Base-by-base conservation (phyloP, 78 protist species). In the Isochrysis galbana region DNA sequence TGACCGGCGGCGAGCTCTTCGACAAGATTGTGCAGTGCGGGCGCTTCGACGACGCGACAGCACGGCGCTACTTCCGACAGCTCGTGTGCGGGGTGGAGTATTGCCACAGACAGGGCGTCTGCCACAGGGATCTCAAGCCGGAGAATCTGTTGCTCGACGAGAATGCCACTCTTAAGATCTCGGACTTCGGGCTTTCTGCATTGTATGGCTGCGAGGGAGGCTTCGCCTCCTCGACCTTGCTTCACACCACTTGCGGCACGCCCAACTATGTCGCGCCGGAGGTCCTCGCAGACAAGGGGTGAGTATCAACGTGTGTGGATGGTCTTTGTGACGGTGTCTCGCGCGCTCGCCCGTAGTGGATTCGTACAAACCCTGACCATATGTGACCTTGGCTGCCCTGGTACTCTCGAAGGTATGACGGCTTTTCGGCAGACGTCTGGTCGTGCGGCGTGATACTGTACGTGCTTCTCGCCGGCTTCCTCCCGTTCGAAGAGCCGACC, bases 351-450 rank as follows among this genome's bases (percentile, higher is more conserved):
- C n/a, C n/a, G n/a, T n/a, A n/a, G n/a, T n/a, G n/a, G n/a, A n/a
- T n/a, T n/a, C n/a, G n/a, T n/a, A n/a, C n/a, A n/a, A n/a, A n/a
- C n/a, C n/a, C n/a, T n/a, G n/a, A n/a, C n/a, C n/a, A n/a, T n/a
- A n/a, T n/a, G n/a, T n/a, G n/a, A n/a, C n/a, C n/a, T n/a, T n/a
- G n/a, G n/a, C n/a, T n/a, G n/a, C n/a, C n/a, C n/a, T n/a, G n/a
- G n/a, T n/a, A n/a, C n/a, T n/a, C n/a, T n/a, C n/a, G n/a, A n/a
- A n/a, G n/a, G 21, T 96, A 96, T 72, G 89, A 95, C 92, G 97
- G 96, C 54, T 5, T 44, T 90, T 25, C 46, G 55, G 96, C 96
- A 4, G 97, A 96, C 92, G 23, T 96, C 45, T 96, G 97, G 97
- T 86, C 94, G 32, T 45, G 94, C 55, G 97, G 97, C 0, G 95